A percentile compares a stretch with the other conserved stretches of the same genome.
Evolutionary conservation across 1,284 basidiomycete species (phyloP).

Genomic region (Pseudozyma sp.): DNA sequence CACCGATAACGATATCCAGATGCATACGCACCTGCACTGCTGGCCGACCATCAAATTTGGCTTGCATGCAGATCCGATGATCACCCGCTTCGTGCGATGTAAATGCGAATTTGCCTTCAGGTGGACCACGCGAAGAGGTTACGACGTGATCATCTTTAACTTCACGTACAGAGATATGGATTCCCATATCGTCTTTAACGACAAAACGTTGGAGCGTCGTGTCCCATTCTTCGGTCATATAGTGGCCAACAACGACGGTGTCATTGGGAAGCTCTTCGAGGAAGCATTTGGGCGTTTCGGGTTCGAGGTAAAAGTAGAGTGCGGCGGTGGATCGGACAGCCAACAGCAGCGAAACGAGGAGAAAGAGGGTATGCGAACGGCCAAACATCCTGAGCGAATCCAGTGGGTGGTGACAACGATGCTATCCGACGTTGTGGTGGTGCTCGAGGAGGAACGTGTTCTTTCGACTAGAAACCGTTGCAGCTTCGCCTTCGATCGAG

Average conservation of each 20-base stretch:
- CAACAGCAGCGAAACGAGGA: slow-evolving; percentile 23
- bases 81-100: slow-evolving; percentile 96
- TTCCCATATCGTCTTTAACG: slow-evolving; percentile 82
- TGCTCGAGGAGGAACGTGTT: no score
- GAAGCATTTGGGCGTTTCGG: slow-evolving; percentile 77
- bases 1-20: slow-evolving; percentile 91
- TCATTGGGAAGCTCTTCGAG: slow-evolving; percentile 96
- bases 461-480: no score
- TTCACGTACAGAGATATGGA: slow-evolving; percentile 81
- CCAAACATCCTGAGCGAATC: slow-evolving; percentile 17
- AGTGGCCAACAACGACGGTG: slow-evolving; percentile 89
- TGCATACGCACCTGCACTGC: slow-evolving; percentile 91
- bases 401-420: no score
- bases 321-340: slow-evolving; percentile 21
- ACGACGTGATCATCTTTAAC: slow-evolving; percentile 59
- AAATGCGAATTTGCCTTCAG: slow-evolving; percentile 93
- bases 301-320: slow-evolving; percentile 71
- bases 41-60: slow-evolving; percentile 74
- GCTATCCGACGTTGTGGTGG: no score
- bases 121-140: slow-evolving; percentile 87
- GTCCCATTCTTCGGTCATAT: slow-evolving; percentile 85
- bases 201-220: slow-evolving; percentile 79
- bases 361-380: slow-evolving; percentile 4
- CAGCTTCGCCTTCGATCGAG: no score
- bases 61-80: slow-evolving; percentile 93